Evolutionary conservation across 805 yeast genomes (phyloP).

Genomic region (Candida ficus): DNA sequence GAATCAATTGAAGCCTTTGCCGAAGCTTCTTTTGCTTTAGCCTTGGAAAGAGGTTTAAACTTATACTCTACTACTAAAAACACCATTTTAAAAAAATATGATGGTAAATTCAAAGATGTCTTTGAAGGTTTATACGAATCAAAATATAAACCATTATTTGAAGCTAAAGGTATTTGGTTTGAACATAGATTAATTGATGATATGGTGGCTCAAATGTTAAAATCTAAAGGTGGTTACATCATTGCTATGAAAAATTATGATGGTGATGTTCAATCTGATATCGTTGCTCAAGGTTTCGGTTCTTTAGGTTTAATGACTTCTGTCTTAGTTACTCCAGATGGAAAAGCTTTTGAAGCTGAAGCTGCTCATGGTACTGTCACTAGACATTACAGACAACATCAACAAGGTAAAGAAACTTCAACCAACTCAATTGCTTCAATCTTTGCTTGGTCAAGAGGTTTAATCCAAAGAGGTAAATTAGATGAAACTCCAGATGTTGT

Average conservation of each 20-base stretch:
- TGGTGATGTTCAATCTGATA: conserved; percentile 95
- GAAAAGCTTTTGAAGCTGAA: conserved; percentile 91
- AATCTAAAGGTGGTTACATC: conserved; percentile 90
- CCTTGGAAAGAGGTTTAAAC: conserved; percentile 71
- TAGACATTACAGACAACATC: conserved; percentile 93
- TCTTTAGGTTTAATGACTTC: conserved; percentile 97
- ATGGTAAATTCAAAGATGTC: conserved; percentile 92
- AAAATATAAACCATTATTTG: conserved; percentile 67
- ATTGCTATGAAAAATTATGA: conserved; percentile 97
- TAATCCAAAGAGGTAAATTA: conserved; percentile 85
- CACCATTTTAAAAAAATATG: conserved; percentile 90
- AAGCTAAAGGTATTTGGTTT: conserved; percentile 82
- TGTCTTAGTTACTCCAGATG: conserved; percentile 94
- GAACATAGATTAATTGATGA: conserved; percentile 96
- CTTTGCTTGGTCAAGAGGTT: conserved; percentile 95
- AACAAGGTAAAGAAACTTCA: conserved; percentile 94
- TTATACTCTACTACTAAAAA: conserved; percentile 88
- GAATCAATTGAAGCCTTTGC: conserved; percentile 90
- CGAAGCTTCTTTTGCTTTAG: conserved; percentile 85
- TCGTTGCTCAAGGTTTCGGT: conserved; percentile 97
- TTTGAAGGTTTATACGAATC: conserved; percentile 75
- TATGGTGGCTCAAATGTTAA: conserved; percentile 98
- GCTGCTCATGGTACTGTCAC: conserved; percentile 99
- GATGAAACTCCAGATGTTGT: conserved; percentile 84
- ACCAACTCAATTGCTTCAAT: conserved; percentile 97